Evolutionary conservation across 441 rosid genomes (phyloP), one percentile per base, ranked within the genome.

Genomic region (Isatis lusitanica): DNA sequence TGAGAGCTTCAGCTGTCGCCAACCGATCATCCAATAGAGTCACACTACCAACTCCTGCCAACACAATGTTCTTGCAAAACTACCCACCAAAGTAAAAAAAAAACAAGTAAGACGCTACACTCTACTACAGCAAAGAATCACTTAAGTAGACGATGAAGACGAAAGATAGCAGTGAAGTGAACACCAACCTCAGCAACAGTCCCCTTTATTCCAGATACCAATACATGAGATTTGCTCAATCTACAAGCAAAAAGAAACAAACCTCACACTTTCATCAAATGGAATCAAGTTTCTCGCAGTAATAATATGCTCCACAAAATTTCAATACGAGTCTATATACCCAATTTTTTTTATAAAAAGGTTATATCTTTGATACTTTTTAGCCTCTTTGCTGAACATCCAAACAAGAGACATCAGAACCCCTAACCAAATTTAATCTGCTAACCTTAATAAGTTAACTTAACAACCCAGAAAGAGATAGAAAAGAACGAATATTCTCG

Each of bases 11-110:
- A 50, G 85, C 82, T 15, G 86, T 84, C 16, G 88, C 89, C 35
- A 77, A 59, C 3, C 91, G 78, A 72, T 87, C 90, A 78, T 93
- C 98, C 81, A 91, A 80, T 63, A 91, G 77, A 9, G 96, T 91
- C 78, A 88, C 70, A 78, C 91, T 88, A 38, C 98, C 97, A 57
- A 94, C 93, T 70, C 97, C 98, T 11, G 97, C 92, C 77, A 90
- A 76, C 9, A 91, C 98, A 78, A 94, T 84, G 80, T 91, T 91
- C 89, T 94, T 94, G 86, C 97, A 94, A 81, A 94, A 91, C 97
- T 92, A 73, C 35, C 38, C 79, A 76, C 21, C 39, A 59, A 53
- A 46, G 50, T 5, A n/a, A 2, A 26, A n/a, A 2, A 26, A 44
- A n/a, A 53, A 47, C n/a, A 46, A 63, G 53, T 55, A 21, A 73